Percentiles rank a stretch among this genome's conserved stretches.
These are phyloP conservation scores for Heterobasidion occidentale DNA, from an alignment of 1,284 basidiomycete species.

Conservation along the genomic window DNA sequence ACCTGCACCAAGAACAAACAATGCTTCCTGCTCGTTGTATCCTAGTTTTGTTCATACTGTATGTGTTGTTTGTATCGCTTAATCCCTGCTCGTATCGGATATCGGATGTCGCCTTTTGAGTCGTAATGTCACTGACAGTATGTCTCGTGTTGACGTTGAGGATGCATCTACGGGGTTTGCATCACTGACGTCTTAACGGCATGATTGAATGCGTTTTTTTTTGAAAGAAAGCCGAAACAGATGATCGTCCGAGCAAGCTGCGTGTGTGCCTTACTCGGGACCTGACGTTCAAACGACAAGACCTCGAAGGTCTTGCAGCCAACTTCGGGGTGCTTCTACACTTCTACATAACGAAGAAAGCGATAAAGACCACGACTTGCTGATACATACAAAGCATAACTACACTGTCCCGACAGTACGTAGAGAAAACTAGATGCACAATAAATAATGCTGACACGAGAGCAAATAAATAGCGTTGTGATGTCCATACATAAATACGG, in stretches of 20 bases:
- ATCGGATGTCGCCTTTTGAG: neutral
- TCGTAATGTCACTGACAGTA: neutral
- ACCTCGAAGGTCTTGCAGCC: no score
- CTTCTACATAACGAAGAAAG: no score
- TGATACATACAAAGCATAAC: neutral
- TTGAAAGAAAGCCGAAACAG: no score
- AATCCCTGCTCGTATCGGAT: neutral
- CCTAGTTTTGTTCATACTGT: neutral
- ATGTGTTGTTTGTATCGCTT: neutral
- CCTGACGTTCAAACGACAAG: no score
- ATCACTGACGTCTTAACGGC: no score
- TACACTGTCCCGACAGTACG: neutral
- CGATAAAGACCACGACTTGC: neutral
- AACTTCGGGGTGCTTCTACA: no score
- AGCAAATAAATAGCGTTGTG: neutral
- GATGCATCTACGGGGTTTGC: no score
- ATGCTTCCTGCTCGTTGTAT: neutral
- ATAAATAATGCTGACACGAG: neutral
- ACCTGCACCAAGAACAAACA: neutral
- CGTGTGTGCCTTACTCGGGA: no score
- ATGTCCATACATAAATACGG: neutral
- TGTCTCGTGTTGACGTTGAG: no score
- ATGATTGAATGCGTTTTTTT: no score
- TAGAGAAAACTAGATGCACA: neutral
- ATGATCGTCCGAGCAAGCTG: no score